Evolutionary conservation across 805 yeast species (phyloP).

Genomic region (Saccharomycopsis sp.): DNA sequence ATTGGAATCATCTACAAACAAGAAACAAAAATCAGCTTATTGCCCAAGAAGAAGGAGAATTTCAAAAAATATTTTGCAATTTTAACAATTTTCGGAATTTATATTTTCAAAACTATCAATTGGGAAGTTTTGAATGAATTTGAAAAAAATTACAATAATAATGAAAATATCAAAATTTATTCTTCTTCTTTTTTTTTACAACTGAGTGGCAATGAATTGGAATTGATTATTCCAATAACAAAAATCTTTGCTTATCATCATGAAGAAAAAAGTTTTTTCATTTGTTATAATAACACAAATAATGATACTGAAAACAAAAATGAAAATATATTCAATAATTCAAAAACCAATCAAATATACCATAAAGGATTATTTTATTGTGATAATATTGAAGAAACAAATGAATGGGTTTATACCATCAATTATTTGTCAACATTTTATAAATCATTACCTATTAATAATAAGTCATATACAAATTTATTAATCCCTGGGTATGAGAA

Average conservation of each 20-base stretch:
- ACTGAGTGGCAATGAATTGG: constrained; percentile 12
- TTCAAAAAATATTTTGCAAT: constrained; percentile 39
- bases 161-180: constrained; percentile 7
- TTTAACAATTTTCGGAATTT: constrained; percentile 40
- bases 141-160: neutral
- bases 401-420: constrained; percentile 13
- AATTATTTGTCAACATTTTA: constrained; percentile 12
- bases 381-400: constrained; percentile 3
- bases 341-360: constrained; percentile 12
- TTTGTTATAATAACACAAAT: constrained; percentile 9
- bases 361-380: constrained; percentile 14
- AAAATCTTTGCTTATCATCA: constrained; percentile 17
- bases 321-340: constrained; percentile 5
- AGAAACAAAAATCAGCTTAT: constrained; percentile 23
- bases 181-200: constrained; percentile 15
- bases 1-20: constrained; percentile 31
- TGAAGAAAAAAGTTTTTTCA: constrained; percentile 12
- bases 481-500: constrained; percentile 4
- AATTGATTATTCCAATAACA: constrained; percentile 11
- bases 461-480: constrained; percentile 1
- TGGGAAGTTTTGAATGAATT: constrained; percentile 16
- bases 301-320: too few species aligned
- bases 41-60: constrained; percentile 18
- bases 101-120: constrained; percentile 33
- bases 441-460: constrained; percentile 7